A percentile compares a stretch with the other conserved stretches of the same genome.
Evolutionary conservation across 2,329 filamentous ascomycete species (phyloP).

Genomic region (Tolypocladium pustulatum): DNA sequence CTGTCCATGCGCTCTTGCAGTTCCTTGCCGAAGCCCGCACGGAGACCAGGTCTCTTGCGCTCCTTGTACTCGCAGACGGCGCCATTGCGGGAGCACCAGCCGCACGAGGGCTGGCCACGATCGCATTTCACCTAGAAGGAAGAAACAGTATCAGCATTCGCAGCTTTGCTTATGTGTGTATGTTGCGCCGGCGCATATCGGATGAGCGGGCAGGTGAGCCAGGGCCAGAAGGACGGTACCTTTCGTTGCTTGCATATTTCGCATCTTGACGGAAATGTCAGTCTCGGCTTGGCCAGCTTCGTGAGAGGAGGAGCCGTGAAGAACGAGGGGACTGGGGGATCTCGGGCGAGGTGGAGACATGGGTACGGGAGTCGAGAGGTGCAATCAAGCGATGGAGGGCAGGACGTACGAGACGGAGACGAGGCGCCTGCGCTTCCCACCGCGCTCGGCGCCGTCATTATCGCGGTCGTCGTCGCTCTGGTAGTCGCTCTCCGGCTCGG

Average conservation of each 20-base stretch:
- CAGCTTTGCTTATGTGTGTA: background rate
- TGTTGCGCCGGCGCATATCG: background rate
- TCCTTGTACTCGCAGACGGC: constrained; percentile 58
- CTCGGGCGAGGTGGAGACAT: background rate
- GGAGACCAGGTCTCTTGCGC: constrained; percentile 54
- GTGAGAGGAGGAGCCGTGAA: constrained; percentile 5
- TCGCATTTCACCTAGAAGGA: constrained; percentile 57
- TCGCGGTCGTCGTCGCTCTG: constrained; percentile 37
- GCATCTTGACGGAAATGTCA: constrained; percentile 41
- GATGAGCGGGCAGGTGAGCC: background rate
- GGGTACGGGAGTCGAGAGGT: background rate
- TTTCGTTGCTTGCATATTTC: constrained; percentile 76
- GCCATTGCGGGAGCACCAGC: constrained; percentile 56
- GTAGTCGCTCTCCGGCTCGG: constrained; percentile 37
- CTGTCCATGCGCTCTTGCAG: constrained; percentile 62
- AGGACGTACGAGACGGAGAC: constrained; percentile 44
- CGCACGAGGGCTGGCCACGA: constrained; percentile 61
- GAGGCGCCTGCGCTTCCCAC: constrained; percentile 47
- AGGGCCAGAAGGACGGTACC: constrained; percentile 29
- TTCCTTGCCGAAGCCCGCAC: constrained; percentile 61
- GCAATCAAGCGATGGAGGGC: background rate
- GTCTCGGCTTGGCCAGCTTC: constrained; percentile 13
- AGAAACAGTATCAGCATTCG: background rate
- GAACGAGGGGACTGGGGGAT: background rate
- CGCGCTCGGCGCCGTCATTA: constrained; percentile 21